Evolutionary conservation across 2,329 filamentous ascomycete species (phyloP).

Genomic region (Xylariaceae sp.): DNA sequence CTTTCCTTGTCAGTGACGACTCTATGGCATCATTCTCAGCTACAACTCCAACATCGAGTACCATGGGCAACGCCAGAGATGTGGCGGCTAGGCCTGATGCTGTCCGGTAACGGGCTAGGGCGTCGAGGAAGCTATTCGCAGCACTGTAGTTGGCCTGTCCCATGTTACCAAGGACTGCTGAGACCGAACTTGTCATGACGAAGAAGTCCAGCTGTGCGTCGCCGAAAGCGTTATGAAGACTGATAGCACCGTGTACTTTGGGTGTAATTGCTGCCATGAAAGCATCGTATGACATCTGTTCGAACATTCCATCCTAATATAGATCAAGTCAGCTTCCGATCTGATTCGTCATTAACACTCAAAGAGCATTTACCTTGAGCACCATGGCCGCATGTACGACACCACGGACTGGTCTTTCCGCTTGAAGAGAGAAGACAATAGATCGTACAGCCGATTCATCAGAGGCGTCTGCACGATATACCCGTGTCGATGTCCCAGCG

Average conservation of each 20-base stretch:
- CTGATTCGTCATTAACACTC: not conserved
- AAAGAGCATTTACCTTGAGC: constrained; percentile 3
- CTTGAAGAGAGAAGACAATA: constrained; percentile 7
- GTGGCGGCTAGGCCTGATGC: constrained; percentile 6
- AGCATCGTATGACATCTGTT: constrained; percentile 13
- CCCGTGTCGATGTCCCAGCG: constrained; percentile 5
- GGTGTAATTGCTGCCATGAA: constrained; percentile 9
- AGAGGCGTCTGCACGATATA: constrained; percentile 11
- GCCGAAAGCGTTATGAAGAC: constrained; percentile 16
- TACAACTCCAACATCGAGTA: constrained; percentile 21
- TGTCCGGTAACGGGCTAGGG: constrained; percentile 15
- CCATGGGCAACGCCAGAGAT: constrained; percentile 21
- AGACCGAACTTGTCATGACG: constrained; percentile 26
- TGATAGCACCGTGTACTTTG: constrained; percentile 19
- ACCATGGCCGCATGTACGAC: constrained; percentile 30
- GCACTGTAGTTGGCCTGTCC: constrained; percentile 24
- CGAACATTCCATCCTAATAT: constrained; percentile 16
- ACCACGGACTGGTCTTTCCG: constrained; percentile 21
- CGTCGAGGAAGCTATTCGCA: constrained; percentile 21
- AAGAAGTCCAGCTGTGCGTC: constrained; percentile 22
- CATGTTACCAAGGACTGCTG: constrained; percentile 18
- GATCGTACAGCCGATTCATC: constrained; percentile 8
- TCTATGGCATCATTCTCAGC: constrained; percentile 22
- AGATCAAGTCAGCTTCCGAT: not conserved
- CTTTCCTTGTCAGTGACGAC: constrained; percentile 22